Evolutionary conservation across 129 eudicot genomes (phyloP).

Genomic region (Saposhnikovia divaricata): DNA sequence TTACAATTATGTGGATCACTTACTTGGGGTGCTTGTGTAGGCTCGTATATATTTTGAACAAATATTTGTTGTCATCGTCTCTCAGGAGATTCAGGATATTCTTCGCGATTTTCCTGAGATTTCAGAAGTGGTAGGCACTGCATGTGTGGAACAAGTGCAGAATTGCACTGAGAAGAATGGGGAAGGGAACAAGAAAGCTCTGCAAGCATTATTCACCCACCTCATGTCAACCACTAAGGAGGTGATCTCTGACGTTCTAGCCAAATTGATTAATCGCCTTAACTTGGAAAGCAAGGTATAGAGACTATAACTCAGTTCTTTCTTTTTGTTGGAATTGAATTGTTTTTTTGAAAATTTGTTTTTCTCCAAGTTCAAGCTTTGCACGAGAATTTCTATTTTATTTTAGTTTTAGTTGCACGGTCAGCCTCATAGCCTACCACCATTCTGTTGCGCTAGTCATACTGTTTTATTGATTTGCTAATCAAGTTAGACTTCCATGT

Average conservation of each 20-base stretch:
- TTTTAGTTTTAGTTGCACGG: neutral
- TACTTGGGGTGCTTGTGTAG: neutral
- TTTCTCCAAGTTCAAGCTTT: neutral
- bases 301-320: neutral
- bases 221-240: slow-evolving; percentile 68
- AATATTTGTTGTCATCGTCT: neutral
- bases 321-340: neutral
- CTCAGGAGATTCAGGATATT: slow-evolving; percentile 63
- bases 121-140: slow-evolving; percentile 59
- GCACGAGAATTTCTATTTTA: neutral
- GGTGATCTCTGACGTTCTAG: slow-evolving; percentile 35
- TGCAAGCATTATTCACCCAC: slow-evolving; percentile 50
- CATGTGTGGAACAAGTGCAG: slow-evolving; percentile 35
- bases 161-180: slow-evolving; percentile 29
- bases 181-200: slow-evolving; percentile 43
- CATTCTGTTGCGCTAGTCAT: neutral
- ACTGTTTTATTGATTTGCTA: neutral
- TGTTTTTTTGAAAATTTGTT: neutral
- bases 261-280: slow-evolving; percentile 57
- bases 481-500: neutral
- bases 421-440: neutral
- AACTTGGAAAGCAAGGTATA: slow-evolving; percentile 46
- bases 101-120: slow-evolving; percentile 73
- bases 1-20: neutral
- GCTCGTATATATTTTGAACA: neutral